Conservation (phyloP, 225 moss, liverwort and hornwort species). For the Sphagnum tenellum region DNA sequence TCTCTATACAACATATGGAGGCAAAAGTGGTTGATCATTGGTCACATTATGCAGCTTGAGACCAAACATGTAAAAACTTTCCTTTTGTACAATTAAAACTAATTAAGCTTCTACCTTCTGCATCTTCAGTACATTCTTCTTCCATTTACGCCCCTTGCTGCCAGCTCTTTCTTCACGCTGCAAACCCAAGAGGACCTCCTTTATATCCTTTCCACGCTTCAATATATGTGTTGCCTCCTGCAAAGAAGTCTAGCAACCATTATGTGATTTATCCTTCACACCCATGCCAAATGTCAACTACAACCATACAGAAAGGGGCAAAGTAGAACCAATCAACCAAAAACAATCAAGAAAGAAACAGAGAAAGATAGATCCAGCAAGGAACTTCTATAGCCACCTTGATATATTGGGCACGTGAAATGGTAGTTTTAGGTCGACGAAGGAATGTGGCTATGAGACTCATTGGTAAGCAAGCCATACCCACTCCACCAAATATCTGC, state of each 20-base stretch:
- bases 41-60: too few relatives aligned
- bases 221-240: conserved; percentile 88
- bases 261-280: too few relatives aligned
- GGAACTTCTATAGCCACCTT: conserved; percentile 20
- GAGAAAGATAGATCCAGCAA: background rate
- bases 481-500: conserved; percentile 90
- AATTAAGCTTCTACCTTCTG: conserved; percentile 46
- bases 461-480: conserved; percentile 75
- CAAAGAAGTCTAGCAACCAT: background rate
- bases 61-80: too few relatives aligned
- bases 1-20: too few relatives aligned
- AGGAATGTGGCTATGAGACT: conserved; percentile 68
- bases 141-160: conserved; percentile 92
- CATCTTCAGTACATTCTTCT: conserved; percentile 77
- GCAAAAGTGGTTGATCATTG: too few relatives aligned
- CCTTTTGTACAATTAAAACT: background rate
- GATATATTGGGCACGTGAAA: conserved; percentile 43
- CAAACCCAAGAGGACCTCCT: conserved; percentile 67
- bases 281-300: background rate
- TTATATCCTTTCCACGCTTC: conserved; percentile 87
- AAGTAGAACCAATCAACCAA: background rate
- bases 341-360: background rate
- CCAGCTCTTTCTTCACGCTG: conserved; percentile 85
- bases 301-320: background rate
- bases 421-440: conserved; percentile 69